Conservation (phyloP, 129 eudicot species). For the Silybum marianum region DNA sequence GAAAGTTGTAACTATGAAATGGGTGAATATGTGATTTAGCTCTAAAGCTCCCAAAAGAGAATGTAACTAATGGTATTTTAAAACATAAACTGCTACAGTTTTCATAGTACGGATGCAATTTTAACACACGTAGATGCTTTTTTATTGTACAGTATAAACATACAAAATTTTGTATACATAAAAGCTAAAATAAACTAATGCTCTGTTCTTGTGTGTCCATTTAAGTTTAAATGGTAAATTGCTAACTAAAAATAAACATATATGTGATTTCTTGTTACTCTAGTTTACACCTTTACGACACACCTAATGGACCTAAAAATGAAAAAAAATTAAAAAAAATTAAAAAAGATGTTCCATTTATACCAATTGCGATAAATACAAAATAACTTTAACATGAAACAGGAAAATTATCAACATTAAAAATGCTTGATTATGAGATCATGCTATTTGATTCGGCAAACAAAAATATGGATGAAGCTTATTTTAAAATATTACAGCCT, state of each 20-base stretch:
- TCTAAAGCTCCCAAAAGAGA: conserved; percentile 8
- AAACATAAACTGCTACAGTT: not conserved
- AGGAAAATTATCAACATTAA: not conserved
- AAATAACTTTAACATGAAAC: conserved; percentile 11
- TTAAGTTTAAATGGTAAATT: not conserved
- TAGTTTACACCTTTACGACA: not conserved
- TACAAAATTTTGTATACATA: not conserved
- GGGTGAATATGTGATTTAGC: not conserved
- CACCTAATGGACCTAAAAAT: not conserved
- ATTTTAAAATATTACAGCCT: not conserved
- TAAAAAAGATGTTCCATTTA: not conserved
- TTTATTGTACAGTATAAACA: conserved; percentile 5
- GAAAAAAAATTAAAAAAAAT: not conserved
- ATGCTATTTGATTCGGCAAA: not conserved
- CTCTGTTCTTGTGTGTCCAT: not conserved
- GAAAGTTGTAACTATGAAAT: conserved; percentile 9
- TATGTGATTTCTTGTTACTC: not conserved
- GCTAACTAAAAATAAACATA: not conserved
- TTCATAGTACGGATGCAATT: not conserved
- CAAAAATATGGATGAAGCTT: not conserved
- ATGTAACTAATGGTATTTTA: not conserved
- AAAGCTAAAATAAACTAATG: not conserved
- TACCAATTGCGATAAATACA: not conserved
- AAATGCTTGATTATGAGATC: conserved; percentile 11
- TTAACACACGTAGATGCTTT: not conserved